These are phyloP conservation scores for Ceratobasidium theobromae DNA, from an alignment of 1,284 basidiomycete genomes.

Conservation along the genomic window DNA sequence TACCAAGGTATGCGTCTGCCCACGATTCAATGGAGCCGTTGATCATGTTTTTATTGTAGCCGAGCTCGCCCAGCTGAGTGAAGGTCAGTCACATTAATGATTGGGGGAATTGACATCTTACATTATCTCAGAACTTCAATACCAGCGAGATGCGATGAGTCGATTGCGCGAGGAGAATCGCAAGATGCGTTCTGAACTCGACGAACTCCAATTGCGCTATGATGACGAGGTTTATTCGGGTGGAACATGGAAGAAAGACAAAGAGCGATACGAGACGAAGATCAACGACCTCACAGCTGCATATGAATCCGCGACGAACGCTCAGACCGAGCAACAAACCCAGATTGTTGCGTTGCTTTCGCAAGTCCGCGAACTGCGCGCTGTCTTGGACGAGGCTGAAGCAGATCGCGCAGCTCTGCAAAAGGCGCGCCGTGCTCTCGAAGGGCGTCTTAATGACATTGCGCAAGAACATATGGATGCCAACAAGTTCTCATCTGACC, in stretches of 20 bases:
- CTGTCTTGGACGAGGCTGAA: conserved; percentile 80
- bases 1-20: conserved; percentile 61
- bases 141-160: conserved; percentile 71
- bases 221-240: conserved; percentile 78
- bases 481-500: conserved; percentile 68
- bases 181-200: conserved; percentile 72
- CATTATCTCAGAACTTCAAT: conserved; percentile 61
- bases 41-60: conserved; percentile 46
- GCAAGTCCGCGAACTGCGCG: conserved; percentile 79
- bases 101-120: conserved; percentile 22
- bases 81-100: conserved; percentile 51
- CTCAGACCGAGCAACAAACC: conserved; percentile 75
- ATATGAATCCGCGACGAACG: conserved; percentile 71
- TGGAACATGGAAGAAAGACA: conserved; percentile 82
- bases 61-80: conserved; percentile 72
- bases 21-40: conserved; percentile 28
- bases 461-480: conserved; percentile 73
- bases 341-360: conserved; percentile 82
- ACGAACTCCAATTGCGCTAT: conserved; percentile 71
- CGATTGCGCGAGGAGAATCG: conserved; percentile 77
- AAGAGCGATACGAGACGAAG: conserved; percentile 80
- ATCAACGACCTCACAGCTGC: conserved; percentile 74
- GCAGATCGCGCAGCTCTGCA: conserved; percentile 75
- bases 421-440: conserved; percentile 78
- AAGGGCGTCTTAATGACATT: conserved; percentile 76